Percentiles rank a stretch among this genome's conserved stretches.
Evolutionary conservation across 2,329 filamentous ascomycete genomes (phyloP).

Genomic region (Hypomyces perniciosus): DNA sequence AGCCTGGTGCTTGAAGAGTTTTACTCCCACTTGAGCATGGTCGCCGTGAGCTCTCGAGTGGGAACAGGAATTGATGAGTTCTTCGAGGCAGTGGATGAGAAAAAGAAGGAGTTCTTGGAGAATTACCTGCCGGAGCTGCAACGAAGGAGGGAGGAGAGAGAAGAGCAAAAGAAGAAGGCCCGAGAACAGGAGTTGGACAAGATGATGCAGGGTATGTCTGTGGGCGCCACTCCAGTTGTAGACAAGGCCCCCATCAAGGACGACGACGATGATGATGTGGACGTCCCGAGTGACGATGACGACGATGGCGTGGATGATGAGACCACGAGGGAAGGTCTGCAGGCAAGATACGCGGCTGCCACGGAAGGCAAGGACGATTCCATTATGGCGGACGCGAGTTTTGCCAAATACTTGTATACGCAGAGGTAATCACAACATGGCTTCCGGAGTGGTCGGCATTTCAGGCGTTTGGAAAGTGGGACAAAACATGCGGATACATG

Average conservation of each 20-base stretch:
- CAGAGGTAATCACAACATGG: conserved; percentile 26
- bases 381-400: conserved; percentile 51
- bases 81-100: conserved; percentile 81
- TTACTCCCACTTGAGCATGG: conserved; percentile 87
- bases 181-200: conserved; percentile 80
- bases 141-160: conserved; percentile 65
- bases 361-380: conserved; percentile 53
- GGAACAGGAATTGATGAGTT: conserved; percentile 90
- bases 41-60: conserved; percentile 88
- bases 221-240: conserved; percentile 17
- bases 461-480: conserved; percentile 7
- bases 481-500: not conserved
- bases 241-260: conserved; percentile 34
- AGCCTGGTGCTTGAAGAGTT: conserved; percentile 96
- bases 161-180: conserved; percentile 63
- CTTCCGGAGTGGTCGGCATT: not conserved
- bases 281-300: conserved; percentile 53
- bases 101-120: conserved; percentile 78
- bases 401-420: conserved; percentile 53
- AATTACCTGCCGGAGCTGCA: conserved; percentile 94
- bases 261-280: conserved; percentile 42
- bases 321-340: conserved; percentile 58
- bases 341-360: conserved; percentile 71
- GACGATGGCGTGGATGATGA: conserved; percentile 56
- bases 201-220: conserved; percentile 88